Percentiles rank a stretch among this genome's conserved stretches.
Conservation (phyloP, 306 rosid species). For the Gastrolobium villosum region DNA sequence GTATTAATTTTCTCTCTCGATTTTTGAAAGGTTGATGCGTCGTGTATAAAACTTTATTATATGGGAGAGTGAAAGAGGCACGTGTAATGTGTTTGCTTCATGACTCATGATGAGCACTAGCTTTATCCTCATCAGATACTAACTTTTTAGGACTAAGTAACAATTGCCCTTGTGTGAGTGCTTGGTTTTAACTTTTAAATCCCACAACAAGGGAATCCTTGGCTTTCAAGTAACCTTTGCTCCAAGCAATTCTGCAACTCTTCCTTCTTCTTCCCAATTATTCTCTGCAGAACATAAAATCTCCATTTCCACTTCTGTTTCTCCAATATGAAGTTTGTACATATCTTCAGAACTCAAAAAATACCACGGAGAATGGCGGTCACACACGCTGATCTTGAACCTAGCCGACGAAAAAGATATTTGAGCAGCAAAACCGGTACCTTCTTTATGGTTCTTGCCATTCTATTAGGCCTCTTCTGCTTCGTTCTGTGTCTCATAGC, state of each 20-base stretch:
- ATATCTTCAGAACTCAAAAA: constrained; percentile 3
- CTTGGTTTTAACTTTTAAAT: constrained; percentile 45
- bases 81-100: constrained; percentile 22
- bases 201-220: constrained; percentile 59
- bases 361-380: constrained; percentile 63
- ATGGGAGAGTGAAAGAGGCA: constrained; percentile 9
- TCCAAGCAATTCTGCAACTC: constrained; percentile 64
- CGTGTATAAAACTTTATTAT: no score
- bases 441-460: constrained; percentile 55
- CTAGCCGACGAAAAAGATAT: constrained; percentile 52
- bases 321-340: constrained; percentile 34
- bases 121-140: constrained; percentile 40
- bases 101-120: constrained; percentile 13
- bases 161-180: constrained; percentile 46
- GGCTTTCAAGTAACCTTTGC: constrained; percentile 73
- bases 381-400: constrained; percentile 80
- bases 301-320: not conserved
- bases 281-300: constrained; percentile 14
- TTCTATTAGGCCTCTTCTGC: constrained; percentile 66
- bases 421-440: constrained; percentile 66
- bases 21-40: no score
- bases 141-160: constrained; percentile 36
- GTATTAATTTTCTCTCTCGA: no score
- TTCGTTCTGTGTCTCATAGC: constrained; percentile 76
- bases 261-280: constrained; percentile 26